Percentiles rank a stretch among this genome's conserved stretches.
Evolutionary conservation across 2,329 filamentous ascomycete species (phyloP).

Genomic region (Orbilia ellipsospora): DNA sequence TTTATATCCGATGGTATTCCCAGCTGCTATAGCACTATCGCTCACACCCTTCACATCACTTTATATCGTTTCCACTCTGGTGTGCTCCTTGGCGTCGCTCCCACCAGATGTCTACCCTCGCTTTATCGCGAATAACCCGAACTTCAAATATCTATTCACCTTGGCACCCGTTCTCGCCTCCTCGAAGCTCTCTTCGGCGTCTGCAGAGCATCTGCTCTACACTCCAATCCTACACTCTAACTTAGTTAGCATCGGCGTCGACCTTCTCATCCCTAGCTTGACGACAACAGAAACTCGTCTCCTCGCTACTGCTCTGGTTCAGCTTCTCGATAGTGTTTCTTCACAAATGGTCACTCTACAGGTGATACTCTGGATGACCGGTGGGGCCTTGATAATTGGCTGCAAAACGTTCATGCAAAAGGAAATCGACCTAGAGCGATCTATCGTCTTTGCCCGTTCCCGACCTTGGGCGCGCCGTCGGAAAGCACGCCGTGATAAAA

Average conservation of each 20-base stretch:
- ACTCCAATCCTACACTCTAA: conserved; percentile 58
- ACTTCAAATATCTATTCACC: conserved; percentile 58
- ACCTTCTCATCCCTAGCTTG: conserved; percentile 58
- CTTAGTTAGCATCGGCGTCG: conserved; percentile 56
- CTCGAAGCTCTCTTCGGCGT: conserved; percentile 7
- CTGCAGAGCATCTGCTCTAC: conserved; percentile 56
- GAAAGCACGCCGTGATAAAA: conserved; percentile 61
- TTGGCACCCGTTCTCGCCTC: conserved; percentile 56
- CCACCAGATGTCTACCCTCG: conserved; percentile 56
- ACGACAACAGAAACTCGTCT: conserved; percentile 79
- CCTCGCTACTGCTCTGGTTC: conserved; percentile 82
- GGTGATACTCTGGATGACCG: conserved; percentile 85
- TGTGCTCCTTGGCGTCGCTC: conserved; percentile 57
- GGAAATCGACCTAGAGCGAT: conserved; percentile 86
- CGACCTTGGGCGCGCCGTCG: conserved; percentile 62
- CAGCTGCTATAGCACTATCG: conserved; percentile 57
- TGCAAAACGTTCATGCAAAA: conserved; percentile 81
- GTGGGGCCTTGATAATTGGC: conserved; percentile 76
- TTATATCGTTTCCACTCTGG: conserved; percentile 56
- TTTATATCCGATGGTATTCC: conserved; percentile 58
- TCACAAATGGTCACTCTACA: conserved; percentile 88
- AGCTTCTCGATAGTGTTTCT: conserved; percentile 80
- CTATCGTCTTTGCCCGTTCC: conserved; percentile 67
- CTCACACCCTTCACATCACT: conserved; percentile 56
- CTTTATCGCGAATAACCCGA: conserved; percentile 55